These are phyloP conservation scores for Blastobotrys mokoenaii DNA, from an alignment of 805 yeast genomes.

Conservation along the genomic window DNA sequence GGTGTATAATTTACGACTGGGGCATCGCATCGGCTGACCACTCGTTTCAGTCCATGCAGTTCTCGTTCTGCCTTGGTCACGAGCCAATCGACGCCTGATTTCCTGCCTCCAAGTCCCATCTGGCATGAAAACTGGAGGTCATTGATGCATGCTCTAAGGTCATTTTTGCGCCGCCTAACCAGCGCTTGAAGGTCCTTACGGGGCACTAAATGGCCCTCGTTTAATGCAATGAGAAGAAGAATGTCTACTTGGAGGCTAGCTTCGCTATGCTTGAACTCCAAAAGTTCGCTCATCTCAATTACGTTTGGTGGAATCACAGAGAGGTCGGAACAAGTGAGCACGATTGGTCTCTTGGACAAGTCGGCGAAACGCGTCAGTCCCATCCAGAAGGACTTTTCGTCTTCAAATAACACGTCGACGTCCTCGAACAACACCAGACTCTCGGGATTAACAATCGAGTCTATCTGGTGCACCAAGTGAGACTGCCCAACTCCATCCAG, in stretches of 20 bases:
- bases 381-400: slow-evolving; percentile 75
- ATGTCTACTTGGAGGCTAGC: slow-evolving; percentile 18
- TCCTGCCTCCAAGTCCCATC: slow-evolving; percentile 26
- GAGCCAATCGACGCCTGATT: slow-evolving; percentile 27
- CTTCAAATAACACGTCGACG: slow-evolving; percentile 69
- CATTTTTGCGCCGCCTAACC: slow-evolving; percentile 16
- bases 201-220: slow-evolving; percentile 29
- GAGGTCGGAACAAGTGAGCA: slow-evolving; percentile 45
- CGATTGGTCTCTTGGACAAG: slow-evolving; percentile 59
- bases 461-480: slow-evolving; percentile 52
- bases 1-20: too few species aligned
- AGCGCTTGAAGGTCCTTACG: slow-evolving; percentile 15
- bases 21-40: slow-evolving; percentile 13
- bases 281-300: slow-evolving; percentile 34
- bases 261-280: slow-evolving; percentile 22
- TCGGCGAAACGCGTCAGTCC: slow-evolving; percentile 54
- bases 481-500: slow-evolving; percentile 79
- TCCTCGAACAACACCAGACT: slow-evolving; percentile 79
- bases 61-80: slow-evolving; percentile 17
- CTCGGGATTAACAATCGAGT: slow-evolving; percentile 33
- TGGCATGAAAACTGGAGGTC: slow-evolving; percentile 31
- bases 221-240: slow-evolving; percentile 26
- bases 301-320: slow-evolving; percentile 25
- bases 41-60: slow-evolving; percentile 9
- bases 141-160: slow-evolving; percentile 23